Conservation (phyloP, 192 early-diverging fungal genomes). For the Backusella psychrophila region DNA sequence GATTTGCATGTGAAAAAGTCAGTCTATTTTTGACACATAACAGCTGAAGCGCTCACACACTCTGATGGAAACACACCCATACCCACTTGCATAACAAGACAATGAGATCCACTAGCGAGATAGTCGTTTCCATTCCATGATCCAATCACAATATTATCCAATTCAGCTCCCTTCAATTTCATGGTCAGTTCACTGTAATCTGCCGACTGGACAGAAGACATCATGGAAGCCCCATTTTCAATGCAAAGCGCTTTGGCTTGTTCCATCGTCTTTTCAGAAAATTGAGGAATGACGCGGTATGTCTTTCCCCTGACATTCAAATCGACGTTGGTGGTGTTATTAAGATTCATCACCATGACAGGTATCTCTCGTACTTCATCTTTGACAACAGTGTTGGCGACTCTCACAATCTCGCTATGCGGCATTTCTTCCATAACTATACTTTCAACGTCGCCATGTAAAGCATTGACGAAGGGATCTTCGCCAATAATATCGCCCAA, state of each 20-base stretch:
- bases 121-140: slow-evolving; percentile 17
- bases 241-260: not conserved
- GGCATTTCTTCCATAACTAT: not conserved
- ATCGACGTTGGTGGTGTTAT: not conserved
- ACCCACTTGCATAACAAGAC: not conserved
- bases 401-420: not conserved
- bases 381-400: not conserved
- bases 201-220: not conserved
- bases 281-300: not conserved
- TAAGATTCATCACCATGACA: not conserved
- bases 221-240: not conserved
- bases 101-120: not conserved
- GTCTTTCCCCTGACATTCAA: not conserved
- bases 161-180: not conserved
- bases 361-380: not conserved
- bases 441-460: not conserved
- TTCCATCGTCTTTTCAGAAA: not conserved
- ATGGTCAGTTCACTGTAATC: not conserved
- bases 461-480: not conserved
- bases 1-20: not conserved
- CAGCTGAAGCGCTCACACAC: not conserved
- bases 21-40: not conserved
- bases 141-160: not conserved
- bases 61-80: slow-evolving; percentile 5
- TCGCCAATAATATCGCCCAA: not conserved